These are phyloP conservation scores for Xerocomus nothofagi DNA, from an alignment of 1,284 basidiomycete genomes.

Conservation along the genomic window DNA sequence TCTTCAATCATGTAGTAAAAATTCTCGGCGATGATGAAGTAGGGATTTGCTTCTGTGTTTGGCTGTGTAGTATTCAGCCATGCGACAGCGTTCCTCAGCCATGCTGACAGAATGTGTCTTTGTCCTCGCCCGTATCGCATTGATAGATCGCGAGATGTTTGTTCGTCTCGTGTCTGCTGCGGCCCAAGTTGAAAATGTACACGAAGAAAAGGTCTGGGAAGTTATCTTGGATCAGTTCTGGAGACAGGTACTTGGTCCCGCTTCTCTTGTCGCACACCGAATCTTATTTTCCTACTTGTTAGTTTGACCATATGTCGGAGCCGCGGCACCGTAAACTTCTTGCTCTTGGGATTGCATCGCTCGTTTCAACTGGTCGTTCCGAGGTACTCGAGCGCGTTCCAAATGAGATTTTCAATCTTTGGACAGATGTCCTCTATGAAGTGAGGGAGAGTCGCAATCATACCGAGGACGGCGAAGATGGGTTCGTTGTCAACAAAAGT, in stretches of 20 bases:
- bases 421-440: conserved; percentile 89
- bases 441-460: conserved; percentile 65
- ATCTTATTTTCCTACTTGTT: conserved; percentile 4
- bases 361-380: conserved; percentile 67
- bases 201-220: conserved; percentile 61
- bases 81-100: conserved; percentile 46
- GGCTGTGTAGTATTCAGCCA: conserved; percentile 15
- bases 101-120: conserved; percentile 66
- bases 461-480: conserved; percentile 42
- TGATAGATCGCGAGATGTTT: conserved; percentile 65
- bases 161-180: conserved; percentile 63
- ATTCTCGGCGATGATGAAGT: conserved; percentile 67
- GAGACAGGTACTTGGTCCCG: conserved; percentile 53
- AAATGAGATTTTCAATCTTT: conserved; percentile 82
- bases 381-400: conserved; percentile 71
- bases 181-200: conserved; percentile 45
- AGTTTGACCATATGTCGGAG: conserved; percentile 88
- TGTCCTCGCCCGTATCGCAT: conserved; percentile 66
- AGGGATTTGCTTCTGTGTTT: conserved; percentile 13
- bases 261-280: not conserved
- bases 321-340: conserved; percentile 70
- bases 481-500: conserved; percentile 12
- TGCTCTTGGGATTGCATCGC: conserved; percentile 71
- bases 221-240: conserved; percentile 77
- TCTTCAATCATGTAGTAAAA: conserved; percentile 61